These are phyloP conservation scores for Capronia epimyces DNA, from an alignment of 2,329 filamentous ascomycete genomes.

Conservation along the genomic window DNA sequence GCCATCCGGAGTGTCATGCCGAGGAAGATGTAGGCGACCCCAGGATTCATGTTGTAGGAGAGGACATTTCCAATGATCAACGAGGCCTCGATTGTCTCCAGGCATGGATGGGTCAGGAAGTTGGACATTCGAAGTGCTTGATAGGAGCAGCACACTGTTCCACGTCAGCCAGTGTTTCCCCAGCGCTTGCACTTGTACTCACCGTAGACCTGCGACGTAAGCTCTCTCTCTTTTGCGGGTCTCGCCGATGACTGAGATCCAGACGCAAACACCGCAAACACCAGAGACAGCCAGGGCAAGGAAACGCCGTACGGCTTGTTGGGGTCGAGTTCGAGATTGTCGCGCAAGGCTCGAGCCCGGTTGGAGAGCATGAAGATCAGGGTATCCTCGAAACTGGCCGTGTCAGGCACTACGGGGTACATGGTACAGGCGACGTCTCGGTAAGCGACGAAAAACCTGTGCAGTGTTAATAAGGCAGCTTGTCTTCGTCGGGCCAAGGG, in stretches of 20 bases:
- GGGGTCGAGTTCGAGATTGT: slow-evolving; percentile 34
- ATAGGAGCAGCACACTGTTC: slow-evolving; percentile 57
- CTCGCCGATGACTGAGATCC: slow-evolving; percentile 57
- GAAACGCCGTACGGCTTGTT: slow-evolving; percentile 54
- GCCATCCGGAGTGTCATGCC: slow-evolving; percentile 57
- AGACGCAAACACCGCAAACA: slow-evolving; percentile 59
- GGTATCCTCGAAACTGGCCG: slow-evolving; percentile 51
- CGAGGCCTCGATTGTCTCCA: slow-evolving; percentile 58
- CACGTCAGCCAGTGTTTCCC: slow-evolving; percentile 29
- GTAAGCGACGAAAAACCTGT: slow-evolving; percentile 53
- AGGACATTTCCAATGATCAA: slow-evolving; percentile 58
- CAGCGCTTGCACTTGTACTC: slow-evolving; percentile 26
- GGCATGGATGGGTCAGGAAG: slow-evolving; percentile 56
- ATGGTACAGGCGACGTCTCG: slow-evolving; percentile 55
- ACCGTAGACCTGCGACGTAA: slow-evolving; percentile 61
- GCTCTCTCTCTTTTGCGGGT: slow-evolving; percentile 54
- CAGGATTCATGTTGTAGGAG: slow-evolving; percentile 60
- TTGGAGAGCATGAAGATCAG: slow-evolving; percentile 51
- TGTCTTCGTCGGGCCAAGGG: not conserved
- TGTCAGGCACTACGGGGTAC: slow-evolving; percentile 56
- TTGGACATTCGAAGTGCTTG: slow-evolving; percentile 61
- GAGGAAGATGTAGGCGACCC: slow-evolving; percentile 57
- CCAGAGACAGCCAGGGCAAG: slow-evolving; percentile 51
- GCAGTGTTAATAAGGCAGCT: slow-evolving; percentile 11
- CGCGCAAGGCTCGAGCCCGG: slow-evolving; percentile 41